These are phyloP conservation scores for Zelopaecilomyces penicillatus DNA, from an alignment of 2,329 filamentous ascomycete genomes.

Conservation along the genomic window DNA sequence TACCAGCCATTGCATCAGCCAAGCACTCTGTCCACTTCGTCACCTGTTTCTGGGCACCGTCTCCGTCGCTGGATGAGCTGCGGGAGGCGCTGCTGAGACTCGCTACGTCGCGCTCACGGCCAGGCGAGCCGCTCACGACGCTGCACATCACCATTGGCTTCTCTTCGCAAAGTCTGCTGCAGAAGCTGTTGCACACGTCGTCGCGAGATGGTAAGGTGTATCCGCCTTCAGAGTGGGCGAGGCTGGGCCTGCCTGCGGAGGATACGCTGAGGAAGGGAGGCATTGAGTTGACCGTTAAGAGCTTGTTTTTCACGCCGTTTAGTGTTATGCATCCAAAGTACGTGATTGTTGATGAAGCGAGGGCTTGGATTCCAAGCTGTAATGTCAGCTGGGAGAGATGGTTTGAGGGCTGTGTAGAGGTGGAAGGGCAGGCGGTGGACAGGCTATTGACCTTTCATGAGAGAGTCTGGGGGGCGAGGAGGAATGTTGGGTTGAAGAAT, in stretches of 20 bases:
- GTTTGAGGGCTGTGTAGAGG: constrained; percentile 68
- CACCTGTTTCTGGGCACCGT: constrained; percentile 75
- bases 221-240: constrained; percentile 48
- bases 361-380: constrained; percentile 66
- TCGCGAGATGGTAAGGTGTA: constrained; percentile 55
- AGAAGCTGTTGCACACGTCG: constrained; percentile 68
- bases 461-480: constrained; percentile 51
- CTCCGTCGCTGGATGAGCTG: constrained; percentile 50
- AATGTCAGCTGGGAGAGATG: constrained; percentile 85
- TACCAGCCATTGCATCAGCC: constrained; percentile 54
- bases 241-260: constrained; percentile 55
- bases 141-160: constrained; percentile 66
- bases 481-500: constrained; percentile 1
- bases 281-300: constrained; percentile 65
- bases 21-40: constrained; percentile 62
- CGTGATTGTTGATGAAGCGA: constrained; percentile 59
- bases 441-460: constrained; percentile 60
- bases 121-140: constrained; percentile 13
- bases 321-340: constrained; percentile 89
- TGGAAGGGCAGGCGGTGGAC: constrained; percentile 53
- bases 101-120: constrained; percentile 34
- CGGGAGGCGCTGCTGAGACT: constrained; percentile 49
- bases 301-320: constrained; percentile 69
- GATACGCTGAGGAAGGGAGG: constrained; percentile 43
- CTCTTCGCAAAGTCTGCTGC: constrained; percentile 62